Conservation (phyloP, 1,284 basidiomycete species). For the Waitea zeae region DNA sequence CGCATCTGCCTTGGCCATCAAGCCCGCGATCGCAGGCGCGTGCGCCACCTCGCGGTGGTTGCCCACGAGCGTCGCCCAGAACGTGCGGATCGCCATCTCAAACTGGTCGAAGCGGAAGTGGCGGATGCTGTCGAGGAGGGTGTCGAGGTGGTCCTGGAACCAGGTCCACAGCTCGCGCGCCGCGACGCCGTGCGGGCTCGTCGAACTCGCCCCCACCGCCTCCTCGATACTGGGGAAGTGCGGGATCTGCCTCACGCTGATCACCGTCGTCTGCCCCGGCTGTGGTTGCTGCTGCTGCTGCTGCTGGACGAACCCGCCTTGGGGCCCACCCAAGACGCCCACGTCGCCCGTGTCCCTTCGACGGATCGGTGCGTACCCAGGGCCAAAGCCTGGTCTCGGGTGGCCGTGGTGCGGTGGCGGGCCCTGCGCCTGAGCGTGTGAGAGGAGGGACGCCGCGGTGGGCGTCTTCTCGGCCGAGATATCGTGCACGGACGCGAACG, state of each 20-base stretch:
- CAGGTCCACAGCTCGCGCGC: conserved; percentile 74
- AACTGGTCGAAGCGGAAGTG: conserved; percentile 74
- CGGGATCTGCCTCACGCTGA: conserved; percentile 47
- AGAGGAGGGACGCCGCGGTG: conserved; percentile 56
- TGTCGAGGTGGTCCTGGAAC: conserved; percentile 75
- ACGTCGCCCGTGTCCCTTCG: conserved; percentile 42
- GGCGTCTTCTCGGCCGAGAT: conserved; percentile 70
- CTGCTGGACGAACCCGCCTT: too few relatives aligned
- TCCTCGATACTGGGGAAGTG: conserved; percentile 76
- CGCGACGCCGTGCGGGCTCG: conserved; percentile 53
- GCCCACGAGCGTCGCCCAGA: conserved; percentile 60
- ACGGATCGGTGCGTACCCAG: conserved; percentile 56
- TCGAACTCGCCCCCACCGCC: conserved; percentile 55
- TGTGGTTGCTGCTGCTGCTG: conserved; percentile 33
- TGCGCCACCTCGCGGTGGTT: conserved; percentile 72
- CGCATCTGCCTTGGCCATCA: conserved; percentile 79
- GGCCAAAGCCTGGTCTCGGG: conserved; percentile 41
- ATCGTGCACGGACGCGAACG: conserved; percentile 37
- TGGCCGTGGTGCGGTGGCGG: too few relatives aligned
- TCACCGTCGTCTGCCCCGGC: conserved; percentile 19
- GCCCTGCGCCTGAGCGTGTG: conserved; percentile 44
- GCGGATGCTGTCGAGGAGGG: conserved; percentile 58
- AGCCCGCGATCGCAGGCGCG: conserved; percentile 69
- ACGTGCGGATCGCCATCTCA: conserved; percentile 66
- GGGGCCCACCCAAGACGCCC: conserved; percentile 25